phyloP scores from a whole-genome alignment of 129 eudicot genomes.

The Escallonia rubra region DNA sequence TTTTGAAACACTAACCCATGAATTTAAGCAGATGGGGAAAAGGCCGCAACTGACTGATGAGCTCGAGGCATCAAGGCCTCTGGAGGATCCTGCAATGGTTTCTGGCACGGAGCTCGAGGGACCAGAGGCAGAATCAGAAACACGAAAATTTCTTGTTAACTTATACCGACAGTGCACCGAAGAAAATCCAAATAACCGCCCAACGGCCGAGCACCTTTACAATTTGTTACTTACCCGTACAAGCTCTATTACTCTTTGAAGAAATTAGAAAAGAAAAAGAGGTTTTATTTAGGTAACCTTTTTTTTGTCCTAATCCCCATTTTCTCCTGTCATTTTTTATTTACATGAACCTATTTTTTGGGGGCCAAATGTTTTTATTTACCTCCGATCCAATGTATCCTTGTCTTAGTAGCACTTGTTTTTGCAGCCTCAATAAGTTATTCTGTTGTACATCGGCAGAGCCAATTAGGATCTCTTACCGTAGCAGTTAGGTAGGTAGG shows the following conservation, averaged over 20 bases:
- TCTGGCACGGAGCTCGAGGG: slow-evolving; percentile 19
- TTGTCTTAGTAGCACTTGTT: not conserved
- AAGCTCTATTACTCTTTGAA: slow-evolving; percentile 21
- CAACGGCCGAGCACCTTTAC: slow-evolving; percentile 60
- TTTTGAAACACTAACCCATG: not conserved
- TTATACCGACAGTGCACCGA: slow-evolving; percentile 64
- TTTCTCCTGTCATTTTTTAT: slow-evolving; percentile 23
- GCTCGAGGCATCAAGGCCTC: slow-evolving; percentile 40
- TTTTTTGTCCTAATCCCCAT: not conserved
- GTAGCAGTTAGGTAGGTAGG: too few relatives aligned
- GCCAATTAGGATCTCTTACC: too few relatives aligned
- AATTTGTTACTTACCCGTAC: slow-evolving; percentile 34
- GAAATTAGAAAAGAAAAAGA: slow-evolving; percentile 16
- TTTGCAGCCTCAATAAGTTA: not conserved
- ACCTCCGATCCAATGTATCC: not conserved
- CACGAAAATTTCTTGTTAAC: slow-evolving; percentile 47
- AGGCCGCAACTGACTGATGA: slow-evolving; percentile 71
- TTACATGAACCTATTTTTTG: not conserved
- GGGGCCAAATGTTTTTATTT: not conserved
- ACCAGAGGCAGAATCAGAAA: slow-evolving; percentile 29
- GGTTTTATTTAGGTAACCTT: not conserved
- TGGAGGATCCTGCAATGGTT: slow-evolving; percentile 30
- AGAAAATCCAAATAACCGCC: slow-evolving; percentile 68
- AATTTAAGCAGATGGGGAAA: slow-evolving; percentile 58
- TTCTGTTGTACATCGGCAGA: not conserved